Evolutionary conservation across 192 early-diverging fungal species (phyloP), one percentile per base, ranked within the genome.

Genomic region (Diversispora eburnea): DNA sequence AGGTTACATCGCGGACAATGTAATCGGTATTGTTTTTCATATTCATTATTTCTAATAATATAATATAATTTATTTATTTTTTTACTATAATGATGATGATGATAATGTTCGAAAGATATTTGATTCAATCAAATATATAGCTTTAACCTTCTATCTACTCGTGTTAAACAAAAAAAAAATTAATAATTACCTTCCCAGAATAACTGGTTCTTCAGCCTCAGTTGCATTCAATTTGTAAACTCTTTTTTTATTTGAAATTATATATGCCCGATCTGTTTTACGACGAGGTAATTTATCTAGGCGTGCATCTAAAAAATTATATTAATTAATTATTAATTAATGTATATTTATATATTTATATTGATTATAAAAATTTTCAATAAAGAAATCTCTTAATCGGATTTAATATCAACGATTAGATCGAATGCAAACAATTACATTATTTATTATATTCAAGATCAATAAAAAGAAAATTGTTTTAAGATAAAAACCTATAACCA

Each of bases 141-240:
- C 25, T 33, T 33, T 2, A 0, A 33, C 25, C 25, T 33, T 33
- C 25, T 33, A 33, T 33, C 25, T 33, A 33, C 2, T 33, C 25
- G 0, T 33, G 25, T 33, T 1, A 33, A 33, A 33, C 2, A 33
- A 33, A 2, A 33, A 33, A 33, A 2, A 33, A 33, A 33, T 2
- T 33, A 33, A 33, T 33, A 33, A 33, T 33, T 33, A 72, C 72
- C 72, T 73, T 63, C 49, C 22, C 20, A 73, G 17, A 61, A 73
- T 59, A 6, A 73, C 45, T 9, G 72, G 72, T 61, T 51, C 54
- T 43, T 83, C 77, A 4, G 76, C 74, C 22, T 78, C 76, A 7
- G 70, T 73, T 15, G 84, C 85, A 46, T 83, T 84, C 19, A 88
- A 67, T 67, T 85, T 88, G 57, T 86, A 88, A 17, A 83, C 82